Conservation (phyloP, 164 flowering plant species). For the Umbilicus rupestris region DNA sequence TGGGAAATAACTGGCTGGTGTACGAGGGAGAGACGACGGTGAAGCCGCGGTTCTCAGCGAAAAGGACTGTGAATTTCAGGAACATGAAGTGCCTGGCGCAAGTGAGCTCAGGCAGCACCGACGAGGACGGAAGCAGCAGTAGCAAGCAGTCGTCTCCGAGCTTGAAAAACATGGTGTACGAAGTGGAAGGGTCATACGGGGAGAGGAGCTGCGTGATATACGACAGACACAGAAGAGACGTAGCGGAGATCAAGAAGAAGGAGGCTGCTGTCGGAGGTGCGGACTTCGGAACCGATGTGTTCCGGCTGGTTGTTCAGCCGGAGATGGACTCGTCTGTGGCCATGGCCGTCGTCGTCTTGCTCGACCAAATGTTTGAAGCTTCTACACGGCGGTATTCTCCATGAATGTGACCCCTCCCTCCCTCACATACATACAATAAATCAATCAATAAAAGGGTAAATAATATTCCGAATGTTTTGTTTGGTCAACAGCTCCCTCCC, state of each 20-base stretch:
- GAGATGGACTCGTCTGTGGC: constrained; percentile 1
- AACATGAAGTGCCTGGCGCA: constrained; percentile 6
- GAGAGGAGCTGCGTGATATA: not conserved
- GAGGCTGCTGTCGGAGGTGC: constrained; percentile 3
- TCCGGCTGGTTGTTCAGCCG: constrained; percentile 4
- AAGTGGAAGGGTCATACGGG: constrained; percentile 7
- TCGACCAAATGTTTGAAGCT: constrained; percentile 10
- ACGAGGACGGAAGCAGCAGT: not conserved
- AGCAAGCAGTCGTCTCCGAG: not conserved
- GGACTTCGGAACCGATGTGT: not conserved
- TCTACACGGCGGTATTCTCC: not conserved
- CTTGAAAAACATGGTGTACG: constrained; percentile 7
- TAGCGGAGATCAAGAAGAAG: constrained; percentile 8
- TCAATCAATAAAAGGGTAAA: not conserved
- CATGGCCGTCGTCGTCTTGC: constrained; percentile 5
- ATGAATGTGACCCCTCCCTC: not conserved
- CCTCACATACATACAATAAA: not conserved
- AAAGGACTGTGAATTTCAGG: not conserved
- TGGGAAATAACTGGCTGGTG: constrained; percentile 9
- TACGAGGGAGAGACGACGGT: constrained; percentile 1
- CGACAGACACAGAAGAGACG: not conserved
- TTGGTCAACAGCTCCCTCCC: too few relatives aligned
- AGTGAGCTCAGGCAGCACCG: constrained; percentile 1
- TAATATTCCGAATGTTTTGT: too few relatives aligned
- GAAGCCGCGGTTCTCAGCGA: not conserved